phyloP scores from a whole-genome alignment of 2,329 filamentous ascomycete species.

The Diaporthe citrichinensis region DNA sequence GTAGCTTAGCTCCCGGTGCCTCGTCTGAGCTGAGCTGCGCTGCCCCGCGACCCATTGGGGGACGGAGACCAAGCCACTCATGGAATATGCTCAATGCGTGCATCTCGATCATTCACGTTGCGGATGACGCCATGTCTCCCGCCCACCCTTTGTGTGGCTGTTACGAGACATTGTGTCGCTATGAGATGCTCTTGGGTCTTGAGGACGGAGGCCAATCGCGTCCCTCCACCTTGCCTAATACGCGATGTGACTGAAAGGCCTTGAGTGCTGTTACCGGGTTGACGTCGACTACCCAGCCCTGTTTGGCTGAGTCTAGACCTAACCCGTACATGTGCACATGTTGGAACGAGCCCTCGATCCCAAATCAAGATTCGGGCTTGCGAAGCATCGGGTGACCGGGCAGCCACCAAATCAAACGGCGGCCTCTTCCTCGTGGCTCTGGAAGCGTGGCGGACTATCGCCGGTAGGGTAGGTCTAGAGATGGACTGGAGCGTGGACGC shows the following conservation, averaged over 20 bases:
- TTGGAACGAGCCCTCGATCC: not conserved
- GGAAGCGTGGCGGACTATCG: slow-evolving; percentile 8
- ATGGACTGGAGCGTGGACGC: not conserved
- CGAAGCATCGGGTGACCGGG: slow-evolving; percentile 6
- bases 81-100: slow-evolving; percentile 9
- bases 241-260: slow-evolving; percentile 23
- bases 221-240: not conserved
- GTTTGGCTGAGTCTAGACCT: not conserved
- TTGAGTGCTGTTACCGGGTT: slow-evolving; percentile 5
- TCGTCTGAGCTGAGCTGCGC: not conserved
- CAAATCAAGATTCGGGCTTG: slow-evolving; percentile 26
- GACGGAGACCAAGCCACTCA: slow-evolving; percentile 1
- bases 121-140: slow-evolving; percentile 25
- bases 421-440: slow-evolving; percentile 27
- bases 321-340: slow-evolving; percentile 3
- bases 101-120: slow-evolving; percentile 31
- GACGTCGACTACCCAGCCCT: slow-evolving; percentile 1
- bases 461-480: not conserved
- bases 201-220: slow-evolving; percentile 10
- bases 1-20: slow-evolving; percentile 25
- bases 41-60: not conserved
- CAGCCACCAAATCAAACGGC: slow-evolving; percentile 27
- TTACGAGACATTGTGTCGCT: slow-evolving; percentile 15
- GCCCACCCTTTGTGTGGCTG: slow-evolving; percentile 13
- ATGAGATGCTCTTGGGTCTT: slow-evolving; percentile 5